These are phyloP conservation scores for Amanita subjunquillea DNA, from an alignment of 768 basidiomycete species.

Conservation along the genomic window DNA sequence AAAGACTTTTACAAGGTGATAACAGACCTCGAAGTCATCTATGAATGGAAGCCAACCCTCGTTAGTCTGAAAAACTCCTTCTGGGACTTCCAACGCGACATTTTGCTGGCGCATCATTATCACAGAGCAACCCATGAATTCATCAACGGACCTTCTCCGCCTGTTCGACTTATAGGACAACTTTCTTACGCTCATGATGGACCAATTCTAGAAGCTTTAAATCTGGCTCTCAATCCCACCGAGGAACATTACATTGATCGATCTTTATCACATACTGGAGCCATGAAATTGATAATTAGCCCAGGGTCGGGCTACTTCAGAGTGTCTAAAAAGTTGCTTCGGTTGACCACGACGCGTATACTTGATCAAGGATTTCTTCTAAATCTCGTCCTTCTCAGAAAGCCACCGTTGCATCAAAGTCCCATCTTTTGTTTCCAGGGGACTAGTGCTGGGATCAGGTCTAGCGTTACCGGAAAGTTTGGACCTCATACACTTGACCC, in stretches of 20 bases:
- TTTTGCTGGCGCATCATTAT: slow-evolving; percentile 82
- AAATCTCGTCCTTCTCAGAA: slow-evolving; percentile 81
- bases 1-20: slow-evolving; percentile 97
- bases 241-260: slow-evolving; percentile 96
- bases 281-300: slow-evolving; percentile 76
- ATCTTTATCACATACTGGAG: slow-evolving; percentile 82
- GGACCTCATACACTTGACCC: slow-evolving; percentile 49
- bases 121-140: slow-evolving; percentile 54
- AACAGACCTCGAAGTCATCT: slow-evolving; percentile 80
- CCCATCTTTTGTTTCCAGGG: slow-evolving; percentile 88
- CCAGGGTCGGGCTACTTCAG: slow-evolving; percentile 93
- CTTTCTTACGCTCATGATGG: slow-evolving; percentile 88
- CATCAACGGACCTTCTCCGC: slow-evolving; percentile 34
- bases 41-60: slow-evolving; percentile 83
- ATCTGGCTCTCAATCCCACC: slow-evolving; percentile 83
- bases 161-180: slow-evolving; percentile 64
- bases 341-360: slow-evolving; percentile 88
- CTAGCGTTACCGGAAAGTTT: slow-evolving; percentile 36
- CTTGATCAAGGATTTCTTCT: slow-evolving; percentile 88
- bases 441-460: slow-evolving; percentile 38
- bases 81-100: slow-evolving; percentile 86
- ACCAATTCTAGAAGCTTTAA: slow-evolving; percentile 90
- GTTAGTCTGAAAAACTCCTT: slow-evolving; percentile 83
- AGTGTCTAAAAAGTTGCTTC: slow-evolving; percentile 81
- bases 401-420: slow-evolving; percentile 86